These are phyloP conservation scores for Fagus sylvatica DNA, from an alignment of 306 rosid species.

Conservation along the genomic window DNA sequence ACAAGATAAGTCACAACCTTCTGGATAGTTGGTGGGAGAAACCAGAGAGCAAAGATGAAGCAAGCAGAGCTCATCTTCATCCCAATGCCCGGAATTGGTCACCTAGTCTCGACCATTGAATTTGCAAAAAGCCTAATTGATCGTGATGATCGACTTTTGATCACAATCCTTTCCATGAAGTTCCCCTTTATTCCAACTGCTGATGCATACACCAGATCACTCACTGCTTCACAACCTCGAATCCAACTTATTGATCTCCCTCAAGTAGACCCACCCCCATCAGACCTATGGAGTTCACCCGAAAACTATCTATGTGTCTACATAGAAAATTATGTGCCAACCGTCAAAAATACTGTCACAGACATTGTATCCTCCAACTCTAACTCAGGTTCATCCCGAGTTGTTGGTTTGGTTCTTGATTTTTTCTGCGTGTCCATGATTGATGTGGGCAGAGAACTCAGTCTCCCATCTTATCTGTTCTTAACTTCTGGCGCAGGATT, in stretches of 20 bases:
- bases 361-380: conserved; percentile 20
- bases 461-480: conserved; percentile 48
- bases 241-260: conserved; percentile 30
- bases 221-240: conserved; percentile 33
- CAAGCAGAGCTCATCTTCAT: conserved; percentile 40
- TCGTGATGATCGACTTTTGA: conserved; percentile 30
- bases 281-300: conserved; percentile 23
- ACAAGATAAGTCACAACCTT: too few species aligned
- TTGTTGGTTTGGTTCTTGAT: conserved; percentile 50
- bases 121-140: conserved; percentile 42
- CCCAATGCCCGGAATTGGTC: conserved; percentile 51
- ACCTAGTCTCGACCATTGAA: conserved; percentile 46
- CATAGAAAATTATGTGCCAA: conserved; percentile 31
- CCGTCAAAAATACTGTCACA: conserved; percentile 19
- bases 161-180: conserved; percentile 46
- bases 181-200: conserved; percentile 17
- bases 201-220: conserved; percentile 41
- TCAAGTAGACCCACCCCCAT: conserved; percentile 32
- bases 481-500: conserved; percentile 44
- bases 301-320: conserved; percentile 14
- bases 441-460: conserved; percentile 50
- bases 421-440: conserved; percentile 46
- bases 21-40: neutral
- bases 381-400: conserved; percentile 15
- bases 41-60: conserved; percentile 15